Evolutionary conservation across 164 flowering plant species (phyloP), one percentile per base, ranked within the genome.

Genomic region (Houttuynia cordata): DNA sequence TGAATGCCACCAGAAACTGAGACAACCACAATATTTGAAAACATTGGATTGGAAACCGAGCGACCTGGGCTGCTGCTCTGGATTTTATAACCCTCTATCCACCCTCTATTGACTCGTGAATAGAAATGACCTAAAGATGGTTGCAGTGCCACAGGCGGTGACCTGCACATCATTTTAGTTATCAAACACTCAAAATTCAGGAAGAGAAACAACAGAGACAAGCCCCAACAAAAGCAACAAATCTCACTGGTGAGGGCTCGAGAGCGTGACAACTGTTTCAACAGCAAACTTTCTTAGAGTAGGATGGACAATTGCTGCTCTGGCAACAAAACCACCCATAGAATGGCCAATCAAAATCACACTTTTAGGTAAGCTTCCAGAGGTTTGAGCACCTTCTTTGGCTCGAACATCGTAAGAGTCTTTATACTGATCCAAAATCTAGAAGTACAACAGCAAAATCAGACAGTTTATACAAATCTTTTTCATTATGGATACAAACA

Each of bases 281-380:
- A 94, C 93, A 23, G 95, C 87, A 55, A 75, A 77, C 71, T 87
- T 86, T 72, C 95, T 81, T 56, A 94, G 71, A 59, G 69, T 73
- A 57, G 97, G 96, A 70, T 91, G 97, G 59, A 88, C 76, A 63
- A 76, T 56, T 60, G 93, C 96, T 57, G 96, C 99, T 75, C 99
- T 85, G 49, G 99, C 97, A 70, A 94, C 96, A 84, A 94, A 94
- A 66, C 99, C 99, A 64, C 99, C 99, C 96, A 94, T 88, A 60
- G 99, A 94, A 67, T 94, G 99, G 56, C 99, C 99, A 81, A 91
- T 95, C 79, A 94, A 74, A 74, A 94, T 79, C 56, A 94, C 97
- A 81, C 90, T 94, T 71, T 63, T 83, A 10, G 97, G 93, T 64
- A 83, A 77, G 64, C 58, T 73, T 51, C 80, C 81, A 74, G 83